These are phyloP conservation scores for Talinum fruticosum DNA, from an alignment of 148 eudicot species.

Conservation along the genomic window DNA sequence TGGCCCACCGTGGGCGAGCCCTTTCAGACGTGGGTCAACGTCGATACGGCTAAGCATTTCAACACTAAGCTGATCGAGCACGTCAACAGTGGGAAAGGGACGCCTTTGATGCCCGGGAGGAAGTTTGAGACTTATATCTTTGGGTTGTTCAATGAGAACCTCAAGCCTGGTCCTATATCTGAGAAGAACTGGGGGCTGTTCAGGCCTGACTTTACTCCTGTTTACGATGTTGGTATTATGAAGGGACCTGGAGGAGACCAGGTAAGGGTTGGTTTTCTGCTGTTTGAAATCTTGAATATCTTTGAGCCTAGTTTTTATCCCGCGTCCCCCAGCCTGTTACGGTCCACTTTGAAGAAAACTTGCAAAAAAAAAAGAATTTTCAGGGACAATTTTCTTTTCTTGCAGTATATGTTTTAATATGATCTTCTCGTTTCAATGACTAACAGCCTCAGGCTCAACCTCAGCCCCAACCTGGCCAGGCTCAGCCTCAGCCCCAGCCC, in stretches of 20 bases:
- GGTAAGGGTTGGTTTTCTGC: neutral
- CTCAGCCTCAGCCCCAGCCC: neutral
- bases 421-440: neutral
- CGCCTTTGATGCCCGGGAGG: constrained; percentile 64
- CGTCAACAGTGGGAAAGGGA: constrained; percentile 39
- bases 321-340: no score
- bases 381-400: no score
- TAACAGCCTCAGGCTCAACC: neutral
- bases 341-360: no score
- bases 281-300: neutral
- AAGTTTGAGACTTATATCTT: constrained; percentile 57
- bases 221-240: constrained; percentile 57
- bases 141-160: constrained; percentile 55
- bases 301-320: no score
- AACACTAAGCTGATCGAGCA: constrained; percentile 38
- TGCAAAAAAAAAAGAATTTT: no score
- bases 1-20: constrained; percentile 61
- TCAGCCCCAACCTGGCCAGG: neutral
- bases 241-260: neutral
- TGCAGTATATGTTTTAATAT: no score
- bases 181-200: constrained; percentile 65
- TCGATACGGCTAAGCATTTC: constrained; percentile 43
- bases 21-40: constrained; percentile 31
- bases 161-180: constrained; percentile 44
- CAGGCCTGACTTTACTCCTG: constrained; percentile 48